Evolutionary conservation across 192 early-diverging fungal species (phyloP).

Genomic region (Rhizophagus sp.): DNA sequence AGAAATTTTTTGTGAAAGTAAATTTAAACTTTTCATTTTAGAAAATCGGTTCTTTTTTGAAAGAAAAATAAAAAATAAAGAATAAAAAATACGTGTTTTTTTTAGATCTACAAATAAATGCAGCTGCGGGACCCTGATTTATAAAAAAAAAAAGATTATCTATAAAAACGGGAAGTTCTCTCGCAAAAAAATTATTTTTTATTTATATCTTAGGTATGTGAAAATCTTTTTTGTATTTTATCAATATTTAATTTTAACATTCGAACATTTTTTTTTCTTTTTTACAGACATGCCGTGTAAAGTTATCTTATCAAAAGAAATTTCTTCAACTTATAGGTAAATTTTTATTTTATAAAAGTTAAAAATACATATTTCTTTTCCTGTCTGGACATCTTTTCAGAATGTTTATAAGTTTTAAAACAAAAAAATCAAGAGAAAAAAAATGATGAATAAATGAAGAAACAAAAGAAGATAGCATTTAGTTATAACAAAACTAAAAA

Average conservation of each 20-base stretch:
- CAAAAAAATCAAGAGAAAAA: neutral
- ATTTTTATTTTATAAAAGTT: neutral
- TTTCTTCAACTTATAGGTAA: slow-evolving; percentile 12
- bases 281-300: slow-evolving; percentile 2
- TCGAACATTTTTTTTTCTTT: no score
- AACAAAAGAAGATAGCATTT: slow-evolving; percentile 3
- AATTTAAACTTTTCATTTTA: slow-evolving; percentile 8
- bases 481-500: neutral
- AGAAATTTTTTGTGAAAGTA: slow-evolving; percentile 13
- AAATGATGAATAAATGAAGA: neutral
- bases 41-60: neutral
- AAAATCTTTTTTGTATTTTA: no score
- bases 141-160: no score
- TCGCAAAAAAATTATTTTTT: no score
- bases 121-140: no score
- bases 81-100: neutral
- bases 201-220: no score
- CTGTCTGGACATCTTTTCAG: no score
- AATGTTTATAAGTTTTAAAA: neutral
- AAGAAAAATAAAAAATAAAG: neutral
- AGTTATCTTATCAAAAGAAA: slow-evolving; percentile 10
- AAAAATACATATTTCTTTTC: no score
- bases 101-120: no score
- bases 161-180: no score
- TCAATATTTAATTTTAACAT: no score